Evolutionary conservation across 768 basidiomycete species (phyloP).

Genomic region (Leccinum subtestaceum): DNA sequence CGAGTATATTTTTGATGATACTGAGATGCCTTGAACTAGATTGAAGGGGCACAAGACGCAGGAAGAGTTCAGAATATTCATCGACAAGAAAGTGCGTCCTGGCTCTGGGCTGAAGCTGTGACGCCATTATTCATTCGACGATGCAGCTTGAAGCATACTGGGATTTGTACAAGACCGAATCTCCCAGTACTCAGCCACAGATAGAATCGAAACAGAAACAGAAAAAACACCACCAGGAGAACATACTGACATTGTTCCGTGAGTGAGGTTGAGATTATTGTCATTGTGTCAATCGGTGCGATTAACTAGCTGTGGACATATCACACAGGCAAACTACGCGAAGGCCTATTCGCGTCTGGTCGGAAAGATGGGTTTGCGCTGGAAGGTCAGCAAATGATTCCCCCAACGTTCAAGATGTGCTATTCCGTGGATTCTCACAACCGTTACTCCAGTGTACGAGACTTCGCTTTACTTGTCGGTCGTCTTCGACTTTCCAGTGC

Average conservation of each 20-base stretch:
- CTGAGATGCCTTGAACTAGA: conserved; percentile 38
- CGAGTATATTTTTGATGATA: conserved; percentile 27
- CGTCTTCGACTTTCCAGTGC: conserved; percentile 58
- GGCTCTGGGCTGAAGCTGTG: background rate
- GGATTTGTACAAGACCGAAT: conserved; percentile 33
- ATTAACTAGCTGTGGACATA: background rate
- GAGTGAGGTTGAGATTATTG: conserved; percentile 25
- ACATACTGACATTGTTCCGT: conserved; percentile 74
- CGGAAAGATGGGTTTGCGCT: conserved; percentile 60
- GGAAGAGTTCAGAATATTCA: conserved; percentile 63
- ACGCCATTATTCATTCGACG: background rate
- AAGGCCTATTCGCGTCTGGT: conserved; percentile 62
- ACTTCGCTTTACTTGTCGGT: conserved; percentile 65
- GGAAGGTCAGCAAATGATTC: conserved; percentile 50
- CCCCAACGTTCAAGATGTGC: background rate
- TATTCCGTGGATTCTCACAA: background rate
- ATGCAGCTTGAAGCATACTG: conserved; percentile 51
- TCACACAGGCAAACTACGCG: conserved; percentile 65
- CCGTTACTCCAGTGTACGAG: conserved; percentile 55
- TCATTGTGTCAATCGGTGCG: background rate
- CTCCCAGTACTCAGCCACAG: conserved; percentile 2
- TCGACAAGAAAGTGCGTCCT: conserved; percentile 59
- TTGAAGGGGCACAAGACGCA: conserved; percentile 59
- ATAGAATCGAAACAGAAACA: conserved; percentile 31
- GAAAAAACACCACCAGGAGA: conserved; percentile 55